A percentile compares a stretch with the other conserved stretches of the same genome.
Evolutionary conservation across 2,329 filamentous ascomycete species (phyloP).

Genomic region (Sporothrix dimorphospora): DNA sequence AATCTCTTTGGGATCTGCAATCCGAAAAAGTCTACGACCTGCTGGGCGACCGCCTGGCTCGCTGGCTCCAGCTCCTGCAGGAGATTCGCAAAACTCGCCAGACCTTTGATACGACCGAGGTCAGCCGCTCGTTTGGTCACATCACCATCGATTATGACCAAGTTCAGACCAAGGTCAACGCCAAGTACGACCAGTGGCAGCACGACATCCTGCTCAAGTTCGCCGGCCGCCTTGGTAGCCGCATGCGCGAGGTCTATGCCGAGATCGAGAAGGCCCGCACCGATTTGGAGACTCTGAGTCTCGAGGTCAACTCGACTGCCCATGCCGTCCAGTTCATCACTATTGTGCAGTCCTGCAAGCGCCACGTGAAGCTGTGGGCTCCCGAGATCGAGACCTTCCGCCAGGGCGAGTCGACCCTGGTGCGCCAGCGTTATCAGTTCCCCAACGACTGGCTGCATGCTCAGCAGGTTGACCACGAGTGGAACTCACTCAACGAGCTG

Average conservation of each 20-base stretch:
- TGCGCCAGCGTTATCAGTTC: constrained; percentile 91
- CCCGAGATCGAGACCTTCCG: constrained; percentile 95
- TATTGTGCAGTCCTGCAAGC: constrained; percentile 92
- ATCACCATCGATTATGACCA: constrained; percentile 97
- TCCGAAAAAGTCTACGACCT: constrained; percentile 93
- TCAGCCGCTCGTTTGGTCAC: constrained; percentile 89
- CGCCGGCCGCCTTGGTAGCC: constrained; percentile 80
- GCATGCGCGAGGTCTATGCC: constrained; percentile 89
- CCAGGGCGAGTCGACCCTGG: constrained; percentile 90
- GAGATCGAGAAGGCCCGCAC: constrained; percentile 89
- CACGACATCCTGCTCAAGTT: constrained; percentile 96
- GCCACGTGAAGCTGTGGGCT: constrained; percentile 90
- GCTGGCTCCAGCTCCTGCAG: constrained; percentile 94
- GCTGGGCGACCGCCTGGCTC: constrained; percentile 85
- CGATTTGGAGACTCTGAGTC: constrained; percentile 86
- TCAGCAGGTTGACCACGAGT: constrained; percentile 94
- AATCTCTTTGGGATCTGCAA: constrained; percentile 96
- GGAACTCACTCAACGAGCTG: constrained; percentile 90
- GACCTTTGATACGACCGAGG: constrained; percentile 96
- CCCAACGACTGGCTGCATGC: constrained; percentile 93
- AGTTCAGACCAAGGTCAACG: constrained; percentile 97
- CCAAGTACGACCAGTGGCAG: constrained; percentile 99
- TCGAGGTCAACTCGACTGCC: constrained; percentile 92
- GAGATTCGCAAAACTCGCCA: constrained; percentile 94
- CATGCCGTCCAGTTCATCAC: constrained; percentile 99